Percentiles rank a stretch among this genome's conserved stretches.
Conservation (phyloP, 2,329 filamentous ascomycete species). For the Aspergillus eucalypticola region DNA sequence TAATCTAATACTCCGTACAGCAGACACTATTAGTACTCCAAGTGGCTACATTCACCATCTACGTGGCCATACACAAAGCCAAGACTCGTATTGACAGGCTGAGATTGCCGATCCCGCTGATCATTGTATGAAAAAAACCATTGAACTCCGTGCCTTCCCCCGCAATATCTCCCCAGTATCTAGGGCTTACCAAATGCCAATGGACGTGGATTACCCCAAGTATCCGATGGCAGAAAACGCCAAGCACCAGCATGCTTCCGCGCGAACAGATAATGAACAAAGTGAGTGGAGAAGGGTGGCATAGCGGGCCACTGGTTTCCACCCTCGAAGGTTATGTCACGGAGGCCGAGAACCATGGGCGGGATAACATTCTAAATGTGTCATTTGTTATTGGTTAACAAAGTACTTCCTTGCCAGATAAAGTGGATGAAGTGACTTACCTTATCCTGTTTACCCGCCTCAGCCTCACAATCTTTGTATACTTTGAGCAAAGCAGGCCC, state of each 20-base stretch:
- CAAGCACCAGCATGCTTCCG: constrained; percentile 4
- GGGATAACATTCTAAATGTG: neutral
- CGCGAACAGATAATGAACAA: constrained; percentile 1
- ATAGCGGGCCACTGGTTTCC: constrained; percentile 6
- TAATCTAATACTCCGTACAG: too few relatives aligned
- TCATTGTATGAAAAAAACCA: too few relatives aligned
- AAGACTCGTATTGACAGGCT: too few relatives aligned
- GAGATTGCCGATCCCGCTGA: too few relatives aligned
- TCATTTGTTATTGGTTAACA: neutral
- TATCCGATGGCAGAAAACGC: constrained; percentile 8
- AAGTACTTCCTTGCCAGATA: neutral
- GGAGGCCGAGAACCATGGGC: constrained; percentile 2
- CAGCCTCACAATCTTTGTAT: neutral
- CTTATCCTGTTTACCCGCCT: constrained; percentile 1
- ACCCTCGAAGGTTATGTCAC: constrained; percentile 6
- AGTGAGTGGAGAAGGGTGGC: neutral
- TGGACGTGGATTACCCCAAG: neutral
- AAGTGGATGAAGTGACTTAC: neutral
- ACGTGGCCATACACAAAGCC: too few relatives aligned
- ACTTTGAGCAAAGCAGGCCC: neutral
- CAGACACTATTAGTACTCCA: too few relatives aligned
- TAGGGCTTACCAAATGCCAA: neutral
- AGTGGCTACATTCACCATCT: too few relatives aligned
- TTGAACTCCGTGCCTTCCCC: too few relatives aligned
- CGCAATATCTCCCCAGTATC: too few relatives aligned